Conservation (phyloP, 768 basidiomycete species). For the Psilocybe subaeruginosa region DNA sequence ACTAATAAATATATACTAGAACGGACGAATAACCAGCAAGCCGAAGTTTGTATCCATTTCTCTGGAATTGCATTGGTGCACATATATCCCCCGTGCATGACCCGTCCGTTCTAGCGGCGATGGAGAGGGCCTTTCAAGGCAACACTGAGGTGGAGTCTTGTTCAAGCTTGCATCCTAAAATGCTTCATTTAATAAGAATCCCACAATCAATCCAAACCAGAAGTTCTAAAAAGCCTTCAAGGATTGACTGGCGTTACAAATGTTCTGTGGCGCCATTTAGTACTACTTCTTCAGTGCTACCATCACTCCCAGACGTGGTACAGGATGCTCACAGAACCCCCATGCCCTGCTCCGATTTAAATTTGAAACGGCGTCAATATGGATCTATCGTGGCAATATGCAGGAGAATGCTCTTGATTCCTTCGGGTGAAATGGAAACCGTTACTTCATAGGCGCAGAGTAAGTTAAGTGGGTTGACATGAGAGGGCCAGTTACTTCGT, state of each 20-base stretch:
- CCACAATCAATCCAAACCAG: not conserved
- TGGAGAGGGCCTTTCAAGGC: no score
- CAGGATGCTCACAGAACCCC: not conserved
- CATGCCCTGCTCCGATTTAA: not conserved
- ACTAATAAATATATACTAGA: no score
- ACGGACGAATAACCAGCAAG: no score
- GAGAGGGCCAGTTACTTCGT: not conserved
- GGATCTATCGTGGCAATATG: not conserved
- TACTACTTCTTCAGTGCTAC: not conserved
- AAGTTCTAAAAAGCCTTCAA: not conserved
- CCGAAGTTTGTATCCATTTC: no score
- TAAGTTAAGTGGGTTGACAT: not conserved
- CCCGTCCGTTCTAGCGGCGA: no score
- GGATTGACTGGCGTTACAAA: not conserved
- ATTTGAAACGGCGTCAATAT: conserved; percentile 1
- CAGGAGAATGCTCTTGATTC: not conserved
- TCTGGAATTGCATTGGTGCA: no score
- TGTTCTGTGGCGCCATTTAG: not conserved
- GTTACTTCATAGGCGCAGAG: not conserved
- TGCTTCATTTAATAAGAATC: not conserved
- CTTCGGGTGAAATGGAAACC: not conserved
- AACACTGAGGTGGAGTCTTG: no score
- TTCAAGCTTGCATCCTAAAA: not conserved
- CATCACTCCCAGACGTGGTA: not conserved
- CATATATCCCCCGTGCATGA: no score